Percentiles rank a stretch among this genome's conserved stretches.
Conservation (phyloP, 306 rosid species). For the Hylodesmum podocarpum region DNA sequence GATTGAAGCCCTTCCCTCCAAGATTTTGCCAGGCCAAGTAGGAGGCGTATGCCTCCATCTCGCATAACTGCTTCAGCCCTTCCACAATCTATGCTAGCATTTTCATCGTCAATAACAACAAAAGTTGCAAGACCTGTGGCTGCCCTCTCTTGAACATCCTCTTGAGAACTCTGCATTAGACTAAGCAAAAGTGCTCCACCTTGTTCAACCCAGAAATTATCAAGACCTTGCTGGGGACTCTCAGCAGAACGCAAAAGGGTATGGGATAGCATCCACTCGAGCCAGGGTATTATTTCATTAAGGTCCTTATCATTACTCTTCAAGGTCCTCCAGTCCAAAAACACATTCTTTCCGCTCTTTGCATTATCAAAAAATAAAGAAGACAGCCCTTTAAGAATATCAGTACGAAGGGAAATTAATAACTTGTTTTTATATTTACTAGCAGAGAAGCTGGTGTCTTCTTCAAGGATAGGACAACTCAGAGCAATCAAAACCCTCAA, state of each 20-base stretch:
- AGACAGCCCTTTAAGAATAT: conserved; percentile 80
- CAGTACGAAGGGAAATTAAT: conserved; percentile 73
- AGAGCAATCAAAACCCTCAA: conserved; percentile 88
- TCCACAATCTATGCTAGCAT: conserved; percentile 87
- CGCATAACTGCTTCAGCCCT: conserved; percentile 99
- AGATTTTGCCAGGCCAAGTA: conserved; percentile 86
- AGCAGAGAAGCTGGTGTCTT: conserved; percentile 59
- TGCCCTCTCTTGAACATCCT: conserved; percentile 99
- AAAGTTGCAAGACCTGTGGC: conserved; percentile 99
- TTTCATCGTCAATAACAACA: conserved; percentile 98
- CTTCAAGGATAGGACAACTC: conserved; percentile 87
- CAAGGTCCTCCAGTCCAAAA: conserved; percentile 81
- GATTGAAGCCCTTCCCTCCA: conserved; percentile 99
- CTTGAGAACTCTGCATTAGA: conserved; percentile 95
- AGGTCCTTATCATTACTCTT: conserved; percentile 63
- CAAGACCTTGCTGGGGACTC: conserved; percentile 91
- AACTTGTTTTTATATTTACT: conserved; percentile 77
- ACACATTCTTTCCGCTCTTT: conserved; percentile 68
- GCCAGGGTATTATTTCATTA: conserved; percentile 87
- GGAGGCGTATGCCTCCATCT: conserved; percentile 94
- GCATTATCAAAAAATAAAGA: conserved; percentile 69
- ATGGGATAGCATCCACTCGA: conserved; percentile 99
- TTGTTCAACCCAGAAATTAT: conserved; percentile 90
- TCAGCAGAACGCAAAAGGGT: conserved; percentile 94
- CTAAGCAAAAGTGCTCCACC: conserved; percentile 92